A percentile compares a stretch with the other conserved stretches of the same genome.
phyloP scores from a whole-genome alignment of 2,329 filamentous ascomycete genomes.

The Diplodia scrobiculata region DNA sequence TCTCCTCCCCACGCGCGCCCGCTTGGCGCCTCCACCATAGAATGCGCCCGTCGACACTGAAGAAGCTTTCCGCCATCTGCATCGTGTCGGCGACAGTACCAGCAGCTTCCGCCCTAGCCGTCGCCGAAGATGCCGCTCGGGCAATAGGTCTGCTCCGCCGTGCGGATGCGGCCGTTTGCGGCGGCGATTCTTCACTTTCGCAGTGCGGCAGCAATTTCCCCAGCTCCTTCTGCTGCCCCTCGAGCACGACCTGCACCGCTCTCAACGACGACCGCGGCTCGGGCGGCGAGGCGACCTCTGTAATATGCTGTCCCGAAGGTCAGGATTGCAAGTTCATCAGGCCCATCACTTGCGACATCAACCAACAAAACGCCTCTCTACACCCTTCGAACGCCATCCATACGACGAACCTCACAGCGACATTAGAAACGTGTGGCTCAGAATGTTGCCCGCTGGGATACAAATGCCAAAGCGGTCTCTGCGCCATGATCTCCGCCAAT shows the following conservation, averaged over 20 bases:
- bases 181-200: conserved; percentile 50
- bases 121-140: conserved; percentile 32
- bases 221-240: conserved; percentile 67
- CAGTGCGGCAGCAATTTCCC: conserved; percentile 62
- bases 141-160: conserved; percentile 38
- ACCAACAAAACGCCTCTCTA: conserved; percentile 60
- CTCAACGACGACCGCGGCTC: conserved; percentile 63
- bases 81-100: conserved; percentile 36
- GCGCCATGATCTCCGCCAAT: conserved; percentile 41
- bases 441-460: conserved; percentile 74
- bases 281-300: conserved; percentile 48
- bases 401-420: conserved; percentile 60
- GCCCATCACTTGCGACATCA: conserved; percentile 66
- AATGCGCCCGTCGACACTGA: conserved; percentile 42
- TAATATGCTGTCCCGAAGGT: conserved; percentile 69
- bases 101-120: conserved; percentile 33
- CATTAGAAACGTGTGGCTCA: conserved; percentile 60
- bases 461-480: conserved; percentile 58
- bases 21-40: conserved; percentile 22
- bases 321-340: conserved; percentile 62
- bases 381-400: conserved; percentile 65
- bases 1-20: conserved; percentile 3
- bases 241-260: conserved; percentile 57
- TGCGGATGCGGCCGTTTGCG: conserved; percentile 51
- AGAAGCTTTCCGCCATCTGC: conserved; percentile 40